Percentiles rank a stretch among this genome's conserved stretches.
phyloP scores from a whole-genome alignment of 805 yeast genomes.

The Scheffersomyces coipomensis region DNA sequence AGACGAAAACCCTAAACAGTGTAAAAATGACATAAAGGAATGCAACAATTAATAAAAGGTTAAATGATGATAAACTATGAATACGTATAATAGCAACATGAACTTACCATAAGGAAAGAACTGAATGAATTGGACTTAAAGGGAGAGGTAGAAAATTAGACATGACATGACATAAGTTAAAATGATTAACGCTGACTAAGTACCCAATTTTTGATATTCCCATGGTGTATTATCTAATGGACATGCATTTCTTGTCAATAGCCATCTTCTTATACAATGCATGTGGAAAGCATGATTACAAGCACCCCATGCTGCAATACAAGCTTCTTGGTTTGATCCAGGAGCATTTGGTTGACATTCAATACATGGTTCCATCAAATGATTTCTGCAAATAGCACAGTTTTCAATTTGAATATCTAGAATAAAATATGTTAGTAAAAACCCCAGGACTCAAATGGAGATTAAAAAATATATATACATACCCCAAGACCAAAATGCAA shows the following conservation, averaged over 20 bases:
- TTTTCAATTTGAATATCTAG: constrained; percentile 82
- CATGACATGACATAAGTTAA: no score
- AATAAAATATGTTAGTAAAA: constrained; percentile 13
- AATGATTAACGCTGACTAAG: constrained; percentile 22
- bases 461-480: constrained; percentile 19
- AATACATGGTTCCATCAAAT: constrained; percentile 96
- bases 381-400: constrained; percentile 98
- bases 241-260: constrained; percentile 91
- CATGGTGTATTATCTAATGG: constrained; percentile 94
- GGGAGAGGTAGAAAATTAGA: no score
- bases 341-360: constrained; percentile 89
- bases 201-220: constrained; percentile 70
- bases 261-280: constrained; percentile 96
- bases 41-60: no score
- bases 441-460: background rate
- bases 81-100: no score
- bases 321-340: constrained; percentile 61
- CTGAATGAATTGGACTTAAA: no score
- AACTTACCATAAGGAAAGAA: no score
- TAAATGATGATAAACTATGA: no score
- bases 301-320: constrained; percentile 95
- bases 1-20: constrained; percentile 1
- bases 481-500: constrained; percentile 99
- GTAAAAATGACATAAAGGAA: no score
- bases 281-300: constrained; percentile 98